Conservation (phyloP, 2,329 filamentous ascomycete species). For the Neocatenulostroma microsporum region DNA sequence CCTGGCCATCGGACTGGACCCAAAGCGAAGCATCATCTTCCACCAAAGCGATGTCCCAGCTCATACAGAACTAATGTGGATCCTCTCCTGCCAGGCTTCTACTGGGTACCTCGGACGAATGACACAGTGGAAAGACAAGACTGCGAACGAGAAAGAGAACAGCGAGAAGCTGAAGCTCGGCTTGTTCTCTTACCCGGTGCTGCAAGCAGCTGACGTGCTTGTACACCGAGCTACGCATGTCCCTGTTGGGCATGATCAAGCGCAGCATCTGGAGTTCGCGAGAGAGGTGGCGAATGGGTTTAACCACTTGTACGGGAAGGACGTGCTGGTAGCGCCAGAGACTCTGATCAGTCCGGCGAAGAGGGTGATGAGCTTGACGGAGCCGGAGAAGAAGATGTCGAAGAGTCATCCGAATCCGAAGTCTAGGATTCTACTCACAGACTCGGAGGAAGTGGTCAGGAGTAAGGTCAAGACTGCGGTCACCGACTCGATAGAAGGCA, state of each 20-base stretch:
- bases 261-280: slow-evolving; percentile 88
- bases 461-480: slow-evolving; percentile 64
- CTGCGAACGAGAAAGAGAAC: slow-evolving; percentile 35
- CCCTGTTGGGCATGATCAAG: slow-evolving; percentile 92
- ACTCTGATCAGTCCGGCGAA: slow-evolving; percentile 72
- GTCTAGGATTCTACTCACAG: slow-evolving; percentile 77
- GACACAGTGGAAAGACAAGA: slow-evolving; percentile 90
- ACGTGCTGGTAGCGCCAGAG: slow-evolving; percentile 57
- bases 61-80: slow-evolving; percentile 94
- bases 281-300: slow-evolving; percentile 80
- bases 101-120: slow-evolving; percentile 95
- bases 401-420: slow-evolving; percentile 68
- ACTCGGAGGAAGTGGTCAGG: slow-evolving; percentile 55
- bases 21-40: slow-evolving; percentile 69
- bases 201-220: slow-evolving; percentile 90
- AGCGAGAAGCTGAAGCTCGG: slow-evolving; percentile 63
- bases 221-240: slow-evolving; percentile 87
- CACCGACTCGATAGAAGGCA: slow-evolving; percentile 62
- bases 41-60: slow-evolving; percentile 59
- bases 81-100: slow-evolving; percentile 81
- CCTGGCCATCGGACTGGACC: slow-evolving; percentile 75
- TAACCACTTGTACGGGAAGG: slow-evolving; percentile 61
- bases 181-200: slow-evolving; percentile 89
- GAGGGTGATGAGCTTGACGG: slow-evolving; percentile 80
- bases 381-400: slow-evolving; percentile 82